These are phyloP conservation scores for Dioscorea zingiberensis DNA, from an alignment of 106 monocot species.

Conservation along the genomic window DNA sequence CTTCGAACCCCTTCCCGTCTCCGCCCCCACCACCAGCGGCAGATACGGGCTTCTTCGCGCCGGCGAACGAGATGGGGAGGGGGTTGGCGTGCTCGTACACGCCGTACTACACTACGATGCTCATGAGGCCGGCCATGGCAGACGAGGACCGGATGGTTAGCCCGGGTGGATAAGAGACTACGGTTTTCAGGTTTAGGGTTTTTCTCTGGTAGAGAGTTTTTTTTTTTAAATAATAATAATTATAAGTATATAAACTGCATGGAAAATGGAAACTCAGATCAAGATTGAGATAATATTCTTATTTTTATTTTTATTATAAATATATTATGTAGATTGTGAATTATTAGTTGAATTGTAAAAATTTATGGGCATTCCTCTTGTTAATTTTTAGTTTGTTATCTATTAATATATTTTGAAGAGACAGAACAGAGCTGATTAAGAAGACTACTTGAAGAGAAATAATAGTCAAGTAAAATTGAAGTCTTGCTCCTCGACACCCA, in stretches of 20 bases:
- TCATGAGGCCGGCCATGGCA: conserved; percentile 17
- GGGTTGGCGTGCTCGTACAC: conserved; percentile 6
- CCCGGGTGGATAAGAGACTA: background rate
- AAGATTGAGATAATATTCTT: too few relatives aligned
- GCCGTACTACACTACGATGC: conserved; percentile 36
- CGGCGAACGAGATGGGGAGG: background rate
- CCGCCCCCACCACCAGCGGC: background rate
- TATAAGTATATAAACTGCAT: background rate
- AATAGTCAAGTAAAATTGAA: too few relatives aligned
- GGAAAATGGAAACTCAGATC: background rate
- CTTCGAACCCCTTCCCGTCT: background rate
- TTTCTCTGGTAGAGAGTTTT: background rate
- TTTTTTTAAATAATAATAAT: background rate
- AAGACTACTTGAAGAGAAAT: too few relatives aligned
- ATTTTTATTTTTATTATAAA: too few relatives aligned
- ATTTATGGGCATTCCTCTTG: too few relatives aligned
- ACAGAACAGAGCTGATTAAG: too few relatives aligned
- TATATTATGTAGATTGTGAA: too few relatives aligned
- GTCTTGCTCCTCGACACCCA: too few relatives aligned
- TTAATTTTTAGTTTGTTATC: too few relatives aligned
- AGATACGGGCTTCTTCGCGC: background rate
- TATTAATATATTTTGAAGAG: too few relatives aligned
- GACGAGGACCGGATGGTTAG: background rate
- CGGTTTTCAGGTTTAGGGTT: background rate
- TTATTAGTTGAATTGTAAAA: too few relatives aligned